phyloP scores from a whole-genome alignment of 768 basidiomycete genomes.

The Leccinum subtestaceum region DNA sequence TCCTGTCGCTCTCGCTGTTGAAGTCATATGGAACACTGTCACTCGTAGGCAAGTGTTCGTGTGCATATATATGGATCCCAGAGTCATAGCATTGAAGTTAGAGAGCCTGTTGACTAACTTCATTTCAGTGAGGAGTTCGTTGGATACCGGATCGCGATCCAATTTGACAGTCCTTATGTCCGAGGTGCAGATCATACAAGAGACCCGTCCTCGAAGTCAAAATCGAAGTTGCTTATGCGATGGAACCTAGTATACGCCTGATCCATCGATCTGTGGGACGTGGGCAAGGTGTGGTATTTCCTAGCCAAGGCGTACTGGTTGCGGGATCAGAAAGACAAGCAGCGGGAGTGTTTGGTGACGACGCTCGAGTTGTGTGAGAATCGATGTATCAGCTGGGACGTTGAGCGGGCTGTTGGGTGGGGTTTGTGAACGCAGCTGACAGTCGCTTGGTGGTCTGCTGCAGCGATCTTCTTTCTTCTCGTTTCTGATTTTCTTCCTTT shows the following conservation, averaged over 20 bases:
- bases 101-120: background rate
- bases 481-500: too few relatives aligned
- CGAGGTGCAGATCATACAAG: slow-evolving; percentile 2
- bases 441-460: too few relatives aligned
- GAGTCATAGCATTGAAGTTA: background rate
- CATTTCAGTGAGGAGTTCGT: slow-evolving; percentile 27
- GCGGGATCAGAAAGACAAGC: slow-evolving; percentile 68
- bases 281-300: slow-evolving; percentile 93
- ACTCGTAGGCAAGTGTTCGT: slow-evolving; percentile 55
- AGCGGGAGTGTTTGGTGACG: slow-evolving; percentile 68
- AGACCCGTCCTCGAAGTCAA: slow-evolving; percentile 13
- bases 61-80: too few relatives aligned
- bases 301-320: slow-evolving; percentile 77
- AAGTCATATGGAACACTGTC: slow-evolving; percentile 71
- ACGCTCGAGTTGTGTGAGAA: slow-evolving; percentile 65
- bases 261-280: slow-evolving; percentile 56
- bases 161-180: slow-evolving; percentile 13
- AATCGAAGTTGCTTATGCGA: background rate
- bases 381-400: slow-evolving; percentile 56
- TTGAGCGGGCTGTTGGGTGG: slow-evolving; percentile 63
- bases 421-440: slow-evolving; percentile 41
- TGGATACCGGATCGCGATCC: slow-evolving; percentile 26
- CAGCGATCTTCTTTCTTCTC: too few relatives aligned
- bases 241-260: slow-evolving; percentile 1
- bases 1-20: slow-evolving; percentile 53